phyloP scores from a whole-genome alignment of 345 rosid genomes.

The Geranium brycei region DNA sequence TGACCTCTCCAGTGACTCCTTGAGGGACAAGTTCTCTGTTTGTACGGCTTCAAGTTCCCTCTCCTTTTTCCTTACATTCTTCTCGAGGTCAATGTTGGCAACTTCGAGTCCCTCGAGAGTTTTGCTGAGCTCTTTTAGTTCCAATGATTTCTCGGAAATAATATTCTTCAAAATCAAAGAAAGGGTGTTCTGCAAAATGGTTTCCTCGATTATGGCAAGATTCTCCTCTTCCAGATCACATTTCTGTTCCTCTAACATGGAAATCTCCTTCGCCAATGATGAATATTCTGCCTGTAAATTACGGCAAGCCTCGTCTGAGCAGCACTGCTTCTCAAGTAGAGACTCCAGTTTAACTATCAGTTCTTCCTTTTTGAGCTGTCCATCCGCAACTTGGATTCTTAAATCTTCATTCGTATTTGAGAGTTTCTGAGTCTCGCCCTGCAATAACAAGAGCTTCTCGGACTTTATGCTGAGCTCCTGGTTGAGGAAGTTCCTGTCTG shows the following conservation, averaged over 20 bases:
- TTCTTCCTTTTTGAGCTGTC: constrained; percentile 41
- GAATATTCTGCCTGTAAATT: constrained; percentile 37
- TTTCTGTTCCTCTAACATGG: constrained; percentile 36
- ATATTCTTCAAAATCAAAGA: constrained; percentile 40
- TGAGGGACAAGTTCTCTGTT: constrained; percentile 25
- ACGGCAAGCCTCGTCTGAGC: constrained; percentile 29
- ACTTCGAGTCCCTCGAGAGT: constrained; percentile 29
- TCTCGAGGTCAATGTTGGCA: constrained; percentile 39
- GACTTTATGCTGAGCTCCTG: constrained; percentile 34
- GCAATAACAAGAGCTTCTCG: constrained; percentile 32
- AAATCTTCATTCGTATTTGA: constrained; percentile 32
- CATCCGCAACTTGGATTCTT: constrained; percentile 33
- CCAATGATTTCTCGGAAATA: constrained; percentile 32
- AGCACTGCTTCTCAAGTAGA: constrained; percentile 32
- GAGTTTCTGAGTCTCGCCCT: constrained; percentile 30
- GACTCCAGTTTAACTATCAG: constrained; percentile 40
- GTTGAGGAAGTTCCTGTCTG: constrained; percentile 31
- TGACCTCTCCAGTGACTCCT: constrained; percentile 23
- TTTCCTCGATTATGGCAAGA: constrained; percentile 30
- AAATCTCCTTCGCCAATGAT: constrained; percentile 28
- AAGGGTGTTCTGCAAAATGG: constrained; percentile 38
- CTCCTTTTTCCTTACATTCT: constrained; percentile 34
- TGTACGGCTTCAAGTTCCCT: constrained; percentile 25
- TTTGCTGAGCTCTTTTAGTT: constrained; percentile 27
- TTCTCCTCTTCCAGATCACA: constrained; percentile 49